Base-by-base conservation (phyloP, 352 stramenopile genomes). In the Globisporangium takayamanum region DNA sequence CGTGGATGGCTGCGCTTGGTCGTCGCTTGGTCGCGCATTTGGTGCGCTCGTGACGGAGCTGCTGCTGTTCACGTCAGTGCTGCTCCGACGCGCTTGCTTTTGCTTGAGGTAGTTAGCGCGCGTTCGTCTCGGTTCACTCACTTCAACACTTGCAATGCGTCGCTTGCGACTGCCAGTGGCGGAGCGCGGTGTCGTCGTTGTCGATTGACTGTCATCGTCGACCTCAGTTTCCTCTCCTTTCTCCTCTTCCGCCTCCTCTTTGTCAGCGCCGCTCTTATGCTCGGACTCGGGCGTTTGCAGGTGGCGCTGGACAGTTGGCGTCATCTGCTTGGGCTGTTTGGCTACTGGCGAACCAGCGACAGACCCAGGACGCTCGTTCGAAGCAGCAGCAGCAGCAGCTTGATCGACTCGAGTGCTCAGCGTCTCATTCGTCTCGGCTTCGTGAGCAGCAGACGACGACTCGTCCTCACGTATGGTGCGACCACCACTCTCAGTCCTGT, bases 121-220 rank as follows among this genome's bases (percentile, higher is more conserved):
- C 14, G 47, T 60, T 8, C 53, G 50, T 8, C 49, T 67, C 50
- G 30, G 10, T n/a, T 60, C 68, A 22, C 50, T 69, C 47, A 33
- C 5, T 22, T 64, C 70, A 20, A 30, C 45, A 11, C 41, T 50
- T 18, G 25, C 51, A 18, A 33, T 28, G 10, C 15, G 30, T 44
- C 59, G 36, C 46, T 59, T 55, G 44, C 20, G 44, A 5, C 16
- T 28, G 18, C 14, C 8, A 47, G 44, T 28, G 44, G n/a, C n/a
- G 44, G 44, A 28, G 16, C 18, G 44, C n/a, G 20, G 44, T 12
- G 16, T 22, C 5, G 16, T 22, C 5, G 18, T 25, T 10, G 15
- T 20, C 20, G 44, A 8, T 22, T 47, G 41, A 39, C 33, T 39
- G 33, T 39, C 33, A 7, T 12, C 14, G 41, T 20, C 18, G 15